Percentiles rank a stretch among this genome's conserved stretches.
These are phyloP conservation scores for Auriscalpium orientale DNA, from an alignment of 768 basidiomycete species.

Conservation along the genomic window DNA sequence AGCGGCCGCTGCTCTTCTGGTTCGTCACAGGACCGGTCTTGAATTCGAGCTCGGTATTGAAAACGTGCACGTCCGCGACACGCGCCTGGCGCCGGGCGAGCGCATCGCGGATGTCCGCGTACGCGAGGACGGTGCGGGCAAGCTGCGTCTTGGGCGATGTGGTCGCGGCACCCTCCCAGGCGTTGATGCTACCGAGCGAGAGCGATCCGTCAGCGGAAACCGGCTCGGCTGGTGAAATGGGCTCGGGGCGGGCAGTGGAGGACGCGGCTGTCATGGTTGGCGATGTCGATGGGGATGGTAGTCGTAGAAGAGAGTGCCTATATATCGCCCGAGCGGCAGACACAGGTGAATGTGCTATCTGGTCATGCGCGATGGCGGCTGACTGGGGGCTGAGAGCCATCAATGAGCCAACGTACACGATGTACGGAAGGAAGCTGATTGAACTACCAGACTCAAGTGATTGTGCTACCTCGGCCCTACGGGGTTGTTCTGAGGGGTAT, in stretches of 20 bases:
- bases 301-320: too few relatives aligned
- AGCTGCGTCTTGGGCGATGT: constrained; percentile 57
- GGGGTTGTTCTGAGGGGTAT: too few relatives aligned
- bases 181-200: constrained; percentile 44
- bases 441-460: too few relatives aligned
- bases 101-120: constrained; percentile 55
- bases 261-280: too few relatives aligned
- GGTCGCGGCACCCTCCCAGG: constrained; percentile 59
- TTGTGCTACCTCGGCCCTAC: too few relatives aligned
- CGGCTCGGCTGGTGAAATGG: constrained; percentile 7
- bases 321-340: too few relatives aligned
- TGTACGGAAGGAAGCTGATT: too few relatives aligned
- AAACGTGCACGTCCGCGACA: constrained; percentile 66
- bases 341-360: too few relatives aligned
- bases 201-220: constrained; percentile 55
- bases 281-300: too few relatives aligned
- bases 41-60: constrained; percentile 74
- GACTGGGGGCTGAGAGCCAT: too few relatives aligned
- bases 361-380: too few relatives aligned
- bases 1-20: constrained; percentile 84
- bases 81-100: constrained; percentile 54
- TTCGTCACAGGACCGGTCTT: constrained; percentile 79
- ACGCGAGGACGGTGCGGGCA: constrained; percentile 66
- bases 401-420: too few relatives aligned
- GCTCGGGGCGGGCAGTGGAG: not conserved